Percentiles rank a stretch among this genome's conserved stretches.
Conservation (phyloP, 768 basidiomycete species). For the Suillus ampliporus region DNA sequence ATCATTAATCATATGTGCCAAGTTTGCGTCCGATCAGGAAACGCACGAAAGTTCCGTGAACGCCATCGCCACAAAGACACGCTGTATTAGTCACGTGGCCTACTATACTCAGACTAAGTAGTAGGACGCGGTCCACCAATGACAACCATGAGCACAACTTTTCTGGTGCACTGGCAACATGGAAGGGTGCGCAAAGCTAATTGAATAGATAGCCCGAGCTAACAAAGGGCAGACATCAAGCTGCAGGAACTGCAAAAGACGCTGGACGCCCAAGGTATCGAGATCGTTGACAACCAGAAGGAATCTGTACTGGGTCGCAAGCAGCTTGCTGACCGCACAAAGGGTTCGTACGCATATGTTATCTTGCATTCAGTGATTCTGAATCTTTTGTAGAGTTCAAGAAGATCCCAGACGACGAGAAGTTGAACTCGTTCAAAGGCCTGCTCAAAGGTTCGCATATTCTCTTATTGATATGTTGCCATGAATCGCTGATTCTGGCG, state of each 20-base stretch:
- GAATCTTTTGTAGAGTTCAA: slow-evolving; percentile 77
- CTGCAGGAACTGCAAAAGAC: slow-evolving; percentile 91
- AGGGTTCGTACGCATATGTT: slow-evolving; percentile 60
- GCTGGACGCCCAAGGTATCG: slow-evolving; percentile 90
- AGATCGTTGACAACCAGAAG: slow-evolving; percentile 98
- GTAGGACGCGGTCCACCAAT: slow-evolving; percentile 4
- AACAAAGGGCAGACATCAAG: slow-evolving; percentile 68
- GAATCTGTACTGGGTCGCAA: slow-evolving; percentile 95
- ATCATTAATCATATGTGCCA: no score
- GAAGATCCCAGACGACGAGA: slow-evolving; percentile 90
- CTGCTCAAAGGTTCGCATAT: slow-evolving; percentile 75
- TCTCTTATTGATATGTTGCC: slow-evolving; percentile 7
- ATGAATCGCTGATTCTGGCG: background rate
- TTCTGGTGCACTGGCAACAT: slow-evolving; percentile 89
- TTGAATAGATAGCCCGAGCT: background rate
- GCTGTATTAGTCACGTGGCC: background rate
- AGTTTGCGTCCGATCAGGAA: no score
- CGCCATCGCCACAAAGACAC: no score
- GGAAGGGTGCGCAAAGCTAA: slow-evolving; percentile 71
- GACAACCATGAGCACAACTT: slow-evolving; percentile 87
- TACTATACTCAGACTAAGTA: background rate
- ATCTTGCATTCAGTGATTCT: background rate
- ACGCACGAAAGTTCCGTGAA: no score
- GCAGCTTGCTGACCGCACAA: slow-evolving; percentile 92
- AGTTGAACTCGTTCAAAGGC: slow-evolving; percentile 85